Evolutionary conservation across 2,329 filamentous ascomycete genomes (phyloP), one percentile per base, ranked within the genome.

Genomic region (Talaromyces sp.): DNA sequence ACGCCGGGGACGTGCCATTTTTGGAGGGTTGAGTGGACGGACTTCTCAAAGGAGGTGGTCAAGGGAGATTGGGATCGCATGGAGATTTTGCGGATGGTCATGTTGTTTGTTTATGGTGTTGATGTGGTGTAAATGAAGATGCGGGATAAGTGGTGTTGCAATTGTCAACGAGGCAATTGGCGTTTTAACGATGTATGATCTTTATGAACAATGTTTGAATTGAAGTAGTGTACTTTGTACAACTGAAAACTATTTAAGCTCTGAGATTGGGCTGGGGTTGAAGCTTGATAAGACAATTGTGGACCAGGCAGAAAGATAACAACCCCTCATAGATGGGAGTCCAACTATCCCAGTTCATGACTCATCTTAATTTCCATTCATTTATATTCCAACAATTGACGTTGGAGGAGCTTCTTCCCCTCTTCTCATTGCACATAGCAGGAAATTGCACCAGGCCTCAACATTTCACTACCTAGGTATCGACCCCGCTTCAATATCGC

Each of bases 1-100:
- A 67, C 36, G 7, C 65, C 65, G 11, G 65, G 65, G 6, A 67
- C 63, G 47, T 67, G 65, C 65, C 65, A 67, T 62, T 47, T 53
- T n/a, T 62, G 29, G 17, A 67, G 22, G 5, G 61, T 51, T 25
- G 40, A 22, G 10, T 65, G 36, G 13, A 63, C 65, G 45, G 63
- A 40, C n/a, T 65, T 25, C 22, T 65, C 58, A 22, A 67, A 67
- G 27, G 43, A 38, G 6, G 58, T 11, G 15, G 65, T 54, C 1
- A 67, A 38, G 2, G 63, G 58, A 47, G 47, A 59, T n/a, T 34
- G 38, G 3, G 47, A 59, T 31, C 17, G 51, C 6, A 58, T 10
- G 31, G 56, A 22, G 6, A 59, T 15, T 19, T 8, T 59, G 17
- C 56, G 56, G 3, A 22, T 7, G 1, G 40, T 7, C 56, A 59